These are phyloP conservation scores for Periglandula ipomoeae DNA, from an alignment of 2,329 filamentous ascomycete species.

Conservation along the genomic window DNA sequence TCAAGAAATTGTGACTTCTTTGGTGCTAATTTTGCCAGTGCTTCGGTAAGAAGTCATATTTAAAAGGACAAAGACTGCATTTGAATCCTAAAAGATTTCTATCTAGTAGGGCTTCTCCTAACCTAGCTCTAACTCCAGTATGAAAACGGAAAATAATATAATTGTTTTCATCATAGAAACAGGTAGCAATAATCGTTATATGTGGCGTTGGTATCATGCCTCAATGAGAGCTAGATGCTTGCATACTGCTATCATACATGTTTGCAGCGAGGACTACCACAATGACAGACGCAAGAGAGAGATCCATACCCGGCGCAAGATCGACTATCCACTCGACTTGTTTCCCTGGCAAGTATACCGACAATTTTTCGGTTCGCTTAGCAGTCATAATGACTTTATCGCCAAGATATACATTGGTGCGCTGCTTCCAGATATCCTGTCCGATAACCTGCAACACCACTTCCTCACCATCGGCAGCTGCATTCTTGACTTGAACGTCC, in stretches of 20 bases:
- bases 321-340: background rate
- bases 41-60: no score
- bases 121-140: no score
- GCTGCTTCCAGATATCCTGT: background rate
- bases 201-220: no score
- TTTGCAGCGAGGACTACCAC: background rate
- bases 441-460: background rate
- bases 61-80: no score
- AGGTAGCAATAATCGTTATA: no score
- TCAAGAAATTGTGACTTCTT: no score
- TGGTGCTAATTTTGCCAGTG: no score
- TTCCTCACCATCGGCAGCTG: background rate
- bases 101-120: no score
- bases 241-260: background rate
- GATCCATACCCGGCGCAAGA: background rate
- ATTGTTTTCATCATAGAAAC: no score
- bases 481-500: background rate
- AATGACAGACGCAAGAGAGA: background rate
- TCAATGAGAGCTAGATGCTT: background rate
- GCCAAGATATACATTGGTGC: background rate
- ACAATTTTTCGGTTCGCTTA: background rate
- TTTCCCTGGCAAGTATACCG: background rate
- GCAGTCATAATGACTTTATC: background rate
- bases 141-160: no score
- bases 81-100: no score